Percentiles rank a stretch among this genome's conserved stretches.
Evolutionary conservation across 805 yeast species (phyloP).

Genomic region (Lachancea meyersii): DNA sequence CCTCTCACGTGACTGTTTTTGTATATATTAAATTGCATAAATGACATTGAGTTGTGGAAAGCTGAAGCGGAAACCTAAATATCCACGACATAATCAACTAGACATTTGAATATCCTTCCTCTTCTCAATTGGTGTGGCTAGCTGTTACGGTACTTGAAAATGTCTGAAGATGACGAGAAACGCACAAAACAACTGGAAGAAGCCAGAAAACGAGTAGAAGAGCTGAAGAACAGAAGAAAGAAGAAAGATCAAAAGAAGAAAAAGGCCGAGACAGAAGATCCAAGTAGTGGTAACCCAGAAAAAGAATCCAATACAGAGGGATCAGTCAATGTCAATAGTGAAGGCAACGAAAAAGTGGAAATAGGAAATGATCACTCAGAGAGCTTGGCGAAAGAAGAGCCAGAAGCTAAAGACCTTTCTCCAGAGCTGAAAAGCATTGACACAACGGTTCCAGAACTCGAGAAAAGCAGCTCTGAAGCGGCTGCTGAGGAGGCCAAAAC

Average conservation of each 20-base stretch:
- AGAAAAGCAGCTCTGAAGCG: too few species aligned
- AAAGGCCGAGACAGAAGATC: constrained; percentile 16
- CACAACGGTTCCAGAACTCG: too few species aligned
- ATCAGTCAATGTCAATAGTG: not conserved
- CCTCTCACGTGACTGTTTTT: too few species aligned
- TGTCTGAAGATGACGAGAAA: constrained; percentile 33
- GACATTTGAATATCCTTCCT: too few species aligned
- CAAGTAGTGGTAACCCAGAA: constrained; percentile 11
- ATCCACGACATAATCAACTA: too few species aligned
- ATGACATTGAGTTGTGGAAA: too few species aligned
- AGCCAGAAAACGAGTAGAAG: constrained; percentile 68
- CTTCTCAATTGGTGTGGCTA: too few species aligned
- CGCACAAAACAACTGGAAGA: constrained; percentile 64
- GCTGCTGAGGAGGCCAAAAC: not conserved
- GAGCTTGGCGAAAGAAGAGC: not conserved
- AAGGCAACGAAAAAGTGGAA: not conserved
- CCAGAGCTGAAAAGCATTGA: too few species aligned
- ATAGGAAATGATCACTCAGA: not conserved
- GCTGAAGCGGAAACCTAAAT: too few species aligned
- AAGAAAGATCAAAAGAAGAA: constrained; percentile 41
- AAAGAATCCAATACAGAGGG: constrained; percentile 10
- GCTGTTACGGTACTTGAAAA: constrained; percentile 4
- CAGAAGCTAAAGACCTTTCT: too few species aligned
- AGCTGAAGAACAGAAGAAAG: constrained; percentile 55
- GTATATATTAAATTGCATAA: too few species aligned